These are phyloP conservation scores for Coleophoma crateriformis DNA, from an alignment of 2,329 filamentous ascomycete species.

Conservation along the genomic window DNA sequence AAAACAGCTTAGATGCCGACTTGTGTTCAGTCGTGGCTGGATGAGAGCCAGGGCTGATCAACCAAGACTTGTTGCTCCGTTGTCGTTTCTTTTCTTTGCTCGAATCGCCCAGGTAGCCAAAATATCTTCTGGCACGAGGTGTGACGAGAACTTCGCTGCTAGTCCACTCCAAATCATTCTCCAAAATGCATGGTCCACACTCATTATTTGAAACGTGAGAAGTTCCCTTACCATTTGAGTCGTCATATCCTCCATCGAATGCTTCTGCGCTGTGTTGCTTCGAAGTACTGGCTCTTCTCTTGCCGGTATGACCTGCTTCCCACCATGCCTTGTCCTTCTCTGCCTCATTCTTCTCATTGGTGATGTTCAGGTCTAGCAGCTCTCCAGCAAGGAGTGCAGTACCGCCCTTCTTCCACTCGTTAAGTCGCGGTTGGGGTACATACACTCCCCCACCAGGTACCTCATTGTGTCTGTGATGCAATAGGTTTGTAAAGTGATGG, in stretches of 20 bases:
- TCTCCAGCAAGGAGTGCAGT: constrained; percentile 53
- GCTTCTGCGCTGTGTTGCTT: constrained; percentile 47
- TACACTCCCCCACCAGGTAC: constrained; percentile 51
- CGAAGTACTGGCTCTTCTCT: constrained; percentile 31
- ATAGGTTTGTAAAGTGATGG: constrained; percentile 21
- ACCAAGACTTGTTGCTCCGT: constrained; percentile 6
- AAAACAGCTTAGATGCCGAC: not conserved
- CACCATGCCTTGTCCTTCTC: constrained; percentile 67
- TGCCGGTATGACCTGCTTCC: constrained; percentile 52
- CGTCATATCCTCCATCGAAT: constrained; percentile 64
- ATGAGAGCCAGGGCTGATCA: not conserved
- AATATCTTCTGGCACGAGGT: constrained; percentile 5
- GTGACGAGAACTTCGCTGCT: constrained; percentile 1
- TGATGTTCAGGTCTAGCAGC: constrained; percentile 53
- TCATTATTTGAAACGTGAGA: constrained; percentile 8
- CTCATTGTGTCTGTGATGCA: constrained; percentile 23
- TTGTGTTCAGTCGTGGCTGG: not conserved
- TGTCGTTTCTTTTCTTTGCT: not conserved
- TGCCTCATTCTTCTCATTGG: constrained; percentile 19
- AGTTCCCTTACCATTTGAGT: constrained; percentile 44
- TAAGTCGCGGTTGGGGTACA: constrained; percentile 52
- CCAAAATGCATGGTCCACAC: constrained; percentile 11
- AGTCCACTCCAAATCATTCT: constrained; percentile 4
- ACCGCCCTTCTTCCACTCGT: constrained; percentile 68
- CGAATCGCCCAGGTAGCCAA: constrained; percentile 3